Base-by-base conservation (phyloP, 2,329 filamentous ascomycete species). In the Anisogramma anomala region DNA sequence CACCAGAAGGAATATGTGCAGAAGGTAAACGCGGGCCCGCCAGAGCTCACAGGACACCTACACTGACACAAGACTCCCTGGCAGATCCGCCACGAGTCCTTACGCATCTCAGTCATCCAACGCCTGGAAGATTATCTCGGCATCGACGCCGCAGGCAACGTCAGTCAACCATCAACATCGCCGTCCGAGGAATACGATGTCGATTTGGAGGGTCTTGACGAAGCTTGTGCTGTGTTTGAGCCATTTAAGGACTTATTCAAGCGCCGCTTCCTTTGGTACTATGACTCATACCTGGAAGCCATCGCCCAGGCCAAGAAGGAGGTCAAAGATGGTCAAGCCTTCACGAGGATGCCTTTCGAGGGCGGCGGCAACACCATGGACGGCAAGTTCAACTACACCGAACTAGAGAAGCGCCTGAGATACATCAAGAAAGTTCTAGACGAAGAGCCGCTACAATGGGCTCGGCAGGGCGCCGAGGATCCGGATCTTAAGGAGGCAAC, bases 211-310 rank as follows among this genome's bases (percentile, higher is more conserved):
- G 65, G 67, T 18, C 57, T 58, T 15, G 66, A 62, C 45, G 77
- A 82, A 30, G 57, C 61, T 0, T 61, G 55, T 6, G 55, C 74
- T 1, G 70, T 75, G 0, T 94, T 86, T 58, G 83, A 94, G 50
- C 85, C 87, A 0, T 96, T 96, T 64, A 81, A 79, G 50, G 89
- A 96, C 54, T 68, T 94, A 4, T 84, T 82, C 69, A 96, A 96
- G 62, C 79, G 83, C 27, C 78, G 88, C 1, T 95, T 96, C 56
- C 66, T 96, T 11, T 96, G 91, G 91, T 96, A 96, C 62, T 94
- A 84, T 58, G 83, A 93, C 50, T 83, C 83, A 3, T 96, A 96
- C 55, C 66, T 91, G 17, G 66, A 72, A 3, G 72, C 81, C 1
- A 79, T 94, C 38, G 69, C 77, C 27, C 71, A 77, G 45, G 82